These are phyloP conservation scores for Musa acuminata DNA, from an alignment of 176 grass and related monocot genomes.

Conservation along the genomic window DNA sequence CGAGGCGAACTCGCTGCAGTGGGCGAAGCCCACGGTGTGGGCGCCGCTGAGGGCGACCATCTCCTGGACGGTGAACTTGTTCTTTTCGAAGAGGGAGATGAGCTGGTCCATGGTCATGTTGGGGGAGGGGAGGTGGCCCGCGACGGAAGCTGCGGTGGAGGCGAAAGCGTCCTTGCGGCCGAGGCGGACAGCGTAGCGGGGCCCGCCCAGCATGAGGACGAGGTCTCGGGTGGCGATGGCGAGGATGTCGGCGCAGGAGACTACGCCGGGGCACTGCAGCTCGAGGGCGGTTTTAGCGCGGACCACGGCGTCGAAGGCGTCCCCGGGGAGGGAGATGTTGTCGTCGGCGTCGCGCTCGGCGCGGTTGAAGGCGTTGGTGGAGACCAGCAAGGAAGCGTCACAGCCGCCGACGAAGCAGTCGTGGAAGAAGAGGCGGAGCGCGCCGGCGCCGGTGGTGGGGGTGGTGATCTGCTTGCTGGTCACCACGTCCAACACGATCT, in stretches of 20 bases:
- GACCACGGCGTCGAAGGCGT: background rate
- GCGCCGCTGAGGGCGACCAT: background rate
- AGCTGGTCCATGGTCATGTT: background rate
- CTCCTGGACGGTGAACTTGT: background rate
- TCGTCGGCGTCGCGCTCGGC: slow-evolving; percentile 3
- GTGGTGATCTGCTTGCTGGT: slow-evolving; percentile 5
- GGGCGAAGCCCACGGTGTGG: slow-evolving; percentile 2
- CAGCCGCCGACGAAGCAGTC: slow-evolving; percentile 1
- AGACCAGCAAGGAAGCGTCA: background rate
- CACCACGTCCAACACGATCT: background rate
- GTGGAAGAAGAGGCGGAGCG: background rate
- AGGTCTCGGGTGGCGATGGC: background rate
- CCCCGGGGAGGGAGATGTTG: slow-evolving; percentile 6
- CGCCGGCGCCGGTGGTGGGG: slow-evolving; percentile 5
- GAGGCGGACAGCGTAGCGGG: background rate
- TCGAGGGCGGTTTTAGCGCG: slow-evolving; percentile 3
- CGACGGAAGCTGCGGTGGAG: background rate
- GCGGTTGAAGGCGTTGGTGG: background rate
- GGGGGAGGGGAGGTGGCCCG: background rate
- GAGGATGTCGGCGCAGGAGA: slow-evolving; percentile 1
- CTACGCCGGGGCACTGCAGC: background rate
- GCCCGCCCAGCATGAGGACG: slow-evolving; percentile 1
- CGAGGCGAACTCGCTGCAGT: slow-evolving; percentile 6
- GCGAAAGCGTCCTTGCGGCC: background rate
- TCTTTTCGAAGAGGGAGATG: background rate